Evolutionary conservation across 371 early-diverging fungal species (phyloP), one percentile per base, ranked within the genome.

Genomic region (Apophysomyces ossiformis): DNA sequence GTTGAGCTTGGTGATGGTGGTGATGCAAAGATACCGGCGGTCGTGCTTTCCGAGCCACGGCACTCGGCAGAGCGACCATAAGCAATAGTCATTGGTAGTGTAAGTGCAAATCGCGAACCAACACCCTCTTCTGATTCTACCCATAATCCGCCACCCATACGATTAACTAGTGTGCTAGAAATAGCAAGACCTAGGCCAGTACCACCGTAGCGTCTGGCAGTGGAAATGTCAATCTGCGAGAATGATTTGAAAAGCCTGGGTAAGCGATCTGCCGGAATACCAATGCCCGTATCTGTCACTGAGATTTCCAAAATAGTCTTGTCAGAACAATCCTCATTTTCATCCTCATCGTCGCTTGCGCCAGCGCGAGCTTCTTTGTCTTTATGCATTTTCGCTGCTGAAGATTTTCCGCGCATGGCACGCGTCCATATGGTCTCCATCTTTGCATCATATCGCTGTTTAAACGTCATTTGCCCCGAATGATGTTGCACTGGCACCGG

Each of bases 101-200:
- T 85, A 38, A 85, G 73, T 6, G 87, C 84, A 57, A 87, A 87
- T 5, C 85, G 63, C 0, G 85, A 85, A 32, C 87, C 87, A 35
- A 71, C 69, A 5, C 74, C 74, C 66, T 82, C 78, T 41, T 85
- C 85, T 26, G 85, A 85, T 62, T 87, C 87, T 4, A 87, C 87
- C 87, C 87, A 87, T 7, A 87, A 67, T 37, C 84, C 80, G 9
- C 87, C 87, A 12, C 85, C 85, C 87, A 87, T 87, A 58, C 80
- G 74, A 63, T 87, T 85, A 7, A 85, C 87, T 7, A 87, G 63
- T 13, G 82, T 84, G 37, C 84, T 82, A 38, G 85, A 84, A 36
- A 87, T 87, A 15, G 87, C 85, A 41, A 87, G 64, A 32, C 87
- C 87, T 26, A 87, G 68, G 36, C 87, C 87, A 8, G 85, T 79